Percentiles rank a stretch among this genome's conserved stretches.
These are phyloP conservation scores for Helicocarpus griseus DNA, from an alignment of 2,329 filamentous ascomycete species.

Conservation along the genomic window DNA sequence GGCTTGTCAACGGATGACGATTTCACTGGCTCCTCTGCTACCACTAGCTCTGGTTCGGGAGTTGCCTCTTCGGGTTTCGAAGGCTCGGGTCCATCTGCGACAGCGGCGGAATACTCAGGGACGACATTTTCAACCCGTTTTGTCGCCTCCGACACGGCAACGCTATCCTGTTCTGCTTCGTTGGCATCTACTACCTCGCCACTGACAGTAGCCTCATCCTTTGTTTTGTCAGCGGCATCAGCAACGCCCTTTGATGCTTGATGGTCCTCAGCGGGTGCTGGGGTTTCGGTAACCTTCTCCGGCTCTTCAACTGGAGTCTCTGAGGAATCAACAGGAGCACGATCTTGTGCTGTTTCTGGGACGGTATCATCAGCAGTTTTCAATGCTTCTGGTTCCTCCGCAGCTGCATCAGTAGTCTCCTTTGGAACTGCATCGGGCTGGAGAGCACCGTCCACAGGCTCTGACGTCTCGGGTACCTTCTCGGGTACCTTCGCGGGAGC, in stretches of 20 bases:
- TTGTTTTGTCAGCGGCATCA: neutral
- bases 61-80: neutral
- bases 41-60: constrained; percentile 2
- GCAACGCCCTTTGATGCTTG: neutral
- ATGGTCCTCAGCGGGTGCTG: neutral
- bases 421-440: too few relatives aligned
- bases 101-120: too few relatives aligned
- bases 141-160: neutral
- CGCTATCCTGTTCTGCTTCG: neutral
- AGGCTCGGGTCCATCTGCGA: neutral
- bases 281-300: neutral
- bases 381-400: neutral
- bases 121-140: constrained; percentile 3
- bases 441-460: too few relatives aligned
- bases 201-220: neutral
- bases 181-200: neutral
- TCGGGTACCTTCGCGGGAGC: neutral
- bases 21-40: neutral
- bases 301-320: neutral
- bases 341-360: neutral
- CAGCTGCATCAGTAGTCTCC: too few relatives aligned
- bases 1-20: neutral
- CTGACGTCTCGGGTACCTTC: too few relatives aligned
- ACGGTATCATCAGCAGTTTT: neutral
- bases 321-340: neutral